phyloP scores from a whole-genome alignment of 2,329 filamentous ascomycete genomes.

The Nigrospora osmanthi region DNA sequence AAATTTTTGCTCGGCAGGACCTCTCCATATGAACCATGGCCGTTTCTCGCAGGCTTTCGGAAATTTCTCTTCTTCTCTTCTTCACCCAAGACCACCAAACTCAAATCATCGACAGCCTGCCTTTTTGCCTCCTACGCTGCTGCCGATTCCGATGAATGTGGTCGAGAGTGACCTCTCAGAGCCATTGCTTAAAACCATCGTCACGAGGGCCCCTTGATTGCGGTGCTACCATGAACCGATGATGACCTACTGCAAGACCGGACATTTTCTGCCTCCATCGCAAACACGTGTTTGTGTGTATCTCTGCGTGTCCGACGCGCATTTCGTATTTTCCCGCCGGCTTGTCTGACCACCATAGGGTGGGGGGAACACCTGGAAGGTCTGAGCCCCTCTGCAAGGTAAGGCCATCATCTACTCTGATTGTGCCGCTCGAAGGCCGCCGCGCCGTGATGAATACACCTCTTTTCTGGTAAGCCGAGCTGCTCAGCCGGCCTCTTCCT shows the following conservation, averaged over 20 bases:
- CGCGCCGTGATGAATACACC: constrained; percentile 17
- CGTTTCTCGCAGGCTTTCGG: no score
- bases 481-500: constrained; percentile 16
- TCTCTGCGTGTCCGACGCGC: neutral
- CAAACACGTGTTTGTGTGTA: neutral
- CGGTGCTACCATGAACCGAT: constrained; percentile 54
- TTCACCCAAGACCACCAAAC: constrained; percentile 34
- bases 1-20: no score
- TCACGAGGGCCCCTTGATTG: constrained; percentile 53
- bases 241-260: constrained; percentile 59
- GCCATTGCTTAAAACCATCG: constrained; percentile 61
- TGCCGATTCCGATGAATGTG: constrained; percentile 46
- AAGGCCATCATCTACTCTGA: neutral
- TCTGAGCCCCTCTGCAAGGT: neutral
- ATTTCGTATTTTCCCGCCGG: neutral
- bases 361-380: neutral
- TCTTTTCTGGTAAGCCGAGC: constrained; percentile 21
- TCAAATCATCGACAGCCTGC: constrained; percentile 34
- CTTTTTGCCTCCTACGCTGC: constrained; percentile 25
- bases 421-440: neutral
- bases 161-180: constrained; percentile 44
- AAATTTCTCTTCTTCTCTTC: constrained; percentile 16
- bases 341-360: neutral
- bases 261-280: constrained; percentile 32
- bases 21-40: no score